Base-by-base conservation (phyloP, 129 eudicot species). In the Flaveria brownii region DNA sequence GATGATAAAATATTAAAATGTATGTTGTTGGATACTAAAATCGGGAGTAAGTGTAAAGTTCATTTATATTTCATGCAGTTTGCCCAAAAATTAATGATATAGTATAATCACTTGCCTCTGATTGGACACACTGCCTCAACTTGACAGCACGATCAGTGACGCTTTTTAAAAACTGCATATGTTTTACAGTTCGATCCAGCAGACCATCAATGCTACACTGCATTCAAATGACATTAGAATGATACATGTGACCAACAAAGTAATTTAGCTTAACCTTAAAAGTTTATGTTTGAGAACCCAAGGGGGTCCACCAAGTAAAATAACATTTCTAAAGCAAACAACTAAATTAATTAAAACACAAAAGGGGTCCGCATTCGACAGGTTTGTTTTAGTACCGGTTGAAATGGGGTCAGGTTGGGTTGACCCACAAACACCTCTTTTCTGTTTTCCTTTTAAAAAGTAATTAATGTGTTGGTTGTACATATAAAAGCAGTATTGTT, bases 161-260 rank as follows among this genome's bases (percentile, higher is more conserved):
- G 49, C 79, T 78, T 74, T 84, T 81, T 60, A 91, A 50, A 64
- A 94, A 91, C 47, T 43, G 82, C 98, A 91, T 88, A 84, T 94
- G 97, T 22, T 84, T 86, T 75, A 86, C 83, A 45, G 97, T 86
- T 75, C 73, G 83, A 68, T 88, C 96, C 43, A 94, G 83, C 63
- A 94, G 88, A 57, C 93, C 92, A 82, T 94, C 98, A 75, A 94
- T 94, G 97, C 97, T 94, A 87, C 96, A 78, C 98, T 93, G 96
- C 45, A 83, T 72, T 46, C n/a, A 74, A 56, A 67, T 45, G 77
- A 17, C 23, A 64, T 20, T 47, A 75, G 52, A 33, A 78, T 28
- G 28, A 66, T 46, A 66, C 17, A 55, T 13, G 45, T 41, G 75
- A 57, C 42, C 39, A 73, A 66, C 43, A 42, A 43, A 26, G 14